Evolutionary conservation across 2,329 filamentous ascomycete genomes (phyloP), one percentile per base, ranked within the genome.

Genomic region (Penicillium capsulatum): DNA sequence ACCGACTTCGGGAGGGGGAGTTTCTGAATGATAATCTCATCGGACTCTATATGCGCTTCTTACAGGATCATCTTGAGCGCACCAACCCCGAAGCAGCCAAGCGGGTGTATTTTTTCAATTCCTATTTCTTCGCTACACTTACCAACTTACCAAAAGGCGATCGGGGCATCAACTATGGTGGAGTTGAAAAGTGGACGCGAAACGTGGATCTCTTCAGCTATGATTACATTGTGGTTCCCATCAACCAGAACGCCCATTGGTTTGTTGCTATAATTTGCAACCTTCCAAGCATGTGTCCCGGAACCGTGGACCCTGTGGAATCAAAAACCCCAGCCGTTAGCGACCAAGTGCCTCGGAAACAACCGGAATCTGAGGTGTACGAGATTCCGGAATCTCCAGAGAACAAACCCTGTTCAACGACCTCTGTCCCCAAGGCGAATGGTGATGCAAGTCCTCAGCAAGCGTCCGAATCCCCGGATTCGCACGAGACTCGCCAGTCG

Each of bases 261-360:
- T 97, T 92, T 65, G 71, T 97, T 50, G 89, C 88, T 10, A 91
- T 98, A 40, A 91, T 98, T 36, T 95, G 88, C 75, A 95, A 98
- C 56, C 75, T 91, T 2, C 77, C 80, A 3, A 81, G 75, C 36
- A 72, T 92, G n/a, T 17, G 19, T 15, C 7, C 34, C 10, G 32
- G 32, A 14, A 9, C 17, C 11, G 28, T 22, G 28, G 15, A 15
- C 10, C 13, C 8, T 26, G 28, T 17, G 33, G 16, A 40, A n/a
- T n/a, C n/a, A 44, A 38, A 34, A 13, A 35, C 45, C 28, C 36
- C 40, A 11, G 28, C 42, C 6, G 14, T 36, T 16, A 37, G 30
- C 11, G 35, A 42, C 15, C 42, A 52, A 27, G 40, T 45, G 22
- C 15, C 32, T 7, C 42, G 48, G 11, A 20, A 36, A 26, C 46